Conservation (phyloP, 495 filamentous ascomycete genomes). For the Neurospora sp. region DNA sequence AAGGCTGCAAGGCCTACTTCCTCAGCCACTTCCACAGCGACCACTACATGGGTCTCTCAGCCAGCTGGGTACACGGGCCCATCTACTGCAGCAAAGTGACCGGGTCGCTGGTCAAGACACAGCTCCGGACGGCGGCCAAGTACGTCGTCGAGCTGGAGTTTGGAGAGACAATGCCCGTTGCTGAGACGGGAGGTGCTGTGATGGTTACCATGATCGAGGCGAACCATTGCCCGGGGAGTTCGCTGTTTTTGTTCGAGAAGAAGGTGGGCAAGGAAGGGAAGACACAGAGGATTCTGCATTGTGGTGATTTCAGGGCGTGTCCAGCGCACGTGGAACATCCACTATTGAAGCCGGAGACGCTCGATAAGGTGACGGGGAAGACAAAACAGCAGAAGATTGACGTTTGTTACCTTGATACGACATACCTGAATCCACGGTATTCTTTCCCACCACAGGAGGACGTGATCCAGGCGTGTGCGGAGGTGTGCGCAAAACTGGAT, state of each 20-base stretch:
- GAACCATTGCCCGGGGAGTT: constrained; percentile 94
- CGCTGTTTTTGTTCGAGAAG: constrained; percentile 89
- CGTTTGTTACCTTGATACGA: constrained; percentile 93
- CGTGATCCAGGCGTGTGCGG: constrained; percentile 77
- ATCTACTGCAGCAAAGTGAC: constrained; percentile 95
- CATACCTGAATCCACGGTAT: constrained; percentile 92
- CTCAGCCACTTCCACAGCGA: constrained; percentile 97
- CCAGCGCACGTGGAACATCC: constrained; percentile 79
- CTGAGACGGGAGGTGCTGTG: constrained; percentile 60
- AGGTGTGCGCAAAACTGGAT: constrained; percentile 64
- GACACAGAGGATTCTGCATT: constrained; percentile 77
- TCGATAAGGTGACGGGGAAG: constrained; percentile 58
- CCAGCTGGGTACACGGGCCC: constrained; percentile 83
- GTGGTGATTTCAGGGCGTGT: constrained; percentile 91
- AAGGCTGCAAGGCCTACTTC: constrained; percentile 91
- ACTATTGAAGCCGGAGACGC: constrained; percentile 60
- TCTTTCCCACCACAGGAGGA: constrained; percentile 83
- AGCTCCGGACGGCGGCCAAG: constrained; percentile 76
- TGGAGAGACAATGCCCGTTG: constrained; percentile 69
- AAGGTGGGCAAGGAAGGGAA: constrained; percentile 44
- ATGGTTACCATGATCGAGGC: constrained; percentile 90
- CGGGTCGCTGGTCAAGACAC: constrained; percentile 75
- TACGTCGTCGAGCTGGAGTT: constrained; percentile 82
- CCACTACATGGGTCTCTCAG: constrained; percentile 86
- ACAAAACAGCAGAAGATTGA: constrained; percentile 78